A percentile compares a stretch with the other conserved stretches of the same genome.
phyloP scores from a whole-genome alignment of 345 rosid genomes.

The Linum trigynum region DNA sequence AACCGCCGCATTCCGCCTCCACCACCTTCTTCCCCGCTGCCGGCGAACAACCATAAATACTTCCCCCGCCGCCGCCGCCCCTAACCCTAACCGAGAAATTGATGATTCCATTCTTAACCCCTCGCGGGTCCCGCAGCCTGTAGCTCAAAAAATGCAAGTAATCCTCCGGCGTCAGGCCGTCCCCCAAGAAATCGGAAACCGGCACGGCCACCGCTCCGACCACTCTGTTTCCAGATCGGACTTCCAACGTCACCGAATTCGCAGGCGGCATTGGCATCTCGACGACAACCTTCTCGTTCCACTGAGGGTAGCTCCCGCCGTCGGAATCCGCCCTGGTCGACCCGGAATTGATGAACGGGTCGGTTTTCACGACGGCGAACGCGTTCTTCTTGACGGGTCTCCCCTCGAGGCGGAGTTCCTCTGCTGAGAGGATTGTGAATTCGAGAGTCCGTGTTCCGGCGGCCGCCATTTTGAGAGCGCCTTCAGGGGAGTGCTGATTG shows the following conservation, averaged over 20 bases:
- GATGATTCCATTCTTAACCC: slow-evolving; percentile 44
- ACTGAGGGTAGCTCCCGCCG: too few relatives aligned
- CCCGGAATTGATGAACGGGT: slow-evolving; percentile 1
- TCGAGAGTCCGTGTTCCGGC: too few relatives aligned
- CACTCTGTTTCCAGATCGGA: too few relatives aligned
- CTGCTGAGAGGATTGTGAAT: slow-evolving; percentile 26
- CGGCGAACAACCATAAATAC: not conserved
- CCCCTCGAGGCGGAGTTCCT: slow-evolving; percentile 35
- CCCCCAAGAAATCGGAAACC: slow-evolving; percentile 46
- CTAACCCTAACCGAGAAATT: slow-evolving; percentile 49
- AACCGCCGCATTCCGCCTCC: slow-evolving; percentile 14
- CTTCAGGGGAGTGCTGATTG: too few relatives aligned
- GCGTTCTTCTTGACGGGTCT: slow-evolving; percentile 37
- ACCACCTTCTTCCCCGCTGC: not conserved
- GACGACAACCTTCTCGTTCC: slow-evolving; percentile 3
- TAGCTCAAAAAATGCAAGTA: slow-evolving; percentile 61
- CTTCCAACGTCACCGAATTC: not conserved
- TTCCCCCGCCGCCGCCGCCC: not conserved
- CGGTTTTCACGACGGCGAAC: slow-evolving; percentile 22
- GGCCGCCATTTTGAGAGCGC: slow-evolving; percentile 37
- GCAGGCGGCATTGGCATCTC: slow-evolving; percentile 34
- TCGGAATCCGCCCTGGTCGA: too few relatives aligned
- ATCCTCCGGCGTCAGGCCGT: slow-evolving; percentile 30
- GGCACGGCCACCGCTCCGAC: slow-evolving; percentile 22
- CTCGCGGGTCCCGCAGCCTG: slow-evolving; percentile 38